Evolutionary conservation across 2,329 filamentous ascomycete genomes (phyloP).

Genomic region (Pseudophaeomoniella oleicola): DNA sequence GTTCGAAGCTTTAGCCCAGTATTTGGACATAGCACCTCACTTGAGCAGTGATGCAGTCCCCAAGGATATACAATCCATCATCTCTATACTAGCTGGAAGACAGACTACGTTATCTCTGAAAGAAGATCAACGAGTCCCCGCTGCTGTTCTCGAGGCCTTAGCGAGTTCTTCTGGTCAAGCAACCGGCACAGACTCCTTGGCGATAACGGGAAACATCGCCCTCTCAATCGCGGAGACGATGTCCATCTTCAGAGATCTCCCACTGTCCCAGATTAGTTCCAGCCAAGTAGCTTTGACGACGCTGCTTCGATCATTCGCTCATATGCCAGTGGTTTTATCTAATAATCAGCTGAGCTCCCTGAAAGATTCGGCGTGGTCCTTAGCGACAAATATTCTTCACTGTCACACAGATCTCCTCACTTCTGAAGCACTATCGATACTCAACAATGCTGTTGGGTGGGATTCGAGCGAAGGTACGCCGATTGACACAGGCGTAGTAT

Average conservation of each 20-base stretch:
- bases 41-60: conserved; percentile 2
- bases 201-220: background rate
- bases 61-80: background rate
- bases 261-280: background rate
- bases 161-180: background rate
- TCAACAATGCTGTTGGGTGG: background rate
- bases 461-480: background rate
- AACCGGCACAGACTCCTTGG: background rate
- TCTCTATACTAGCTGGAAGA: background rate
- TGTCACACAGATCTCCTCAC: background rate
- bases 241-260: background rate
- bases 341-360: background rate
- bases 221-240: background rate
- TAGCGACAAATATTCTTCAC: background rate
- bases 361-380: background rate
- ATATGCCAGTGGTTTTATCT: background rate
- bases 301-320: background rate
- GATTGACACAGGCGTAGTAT: background rate
- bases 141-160: background rate
- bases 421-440: background rate
- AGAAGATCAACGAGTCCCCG: background rate
- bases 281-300: background rate
- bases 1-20: conserved; percentile 33
- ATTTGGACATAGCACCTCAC: conserved; percentile 21
- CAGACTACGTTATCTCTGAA: background rate